phyloP scores from a whole-genome alignment of 768 basidiomycete species.

The Cyathus striatus region DNA sequence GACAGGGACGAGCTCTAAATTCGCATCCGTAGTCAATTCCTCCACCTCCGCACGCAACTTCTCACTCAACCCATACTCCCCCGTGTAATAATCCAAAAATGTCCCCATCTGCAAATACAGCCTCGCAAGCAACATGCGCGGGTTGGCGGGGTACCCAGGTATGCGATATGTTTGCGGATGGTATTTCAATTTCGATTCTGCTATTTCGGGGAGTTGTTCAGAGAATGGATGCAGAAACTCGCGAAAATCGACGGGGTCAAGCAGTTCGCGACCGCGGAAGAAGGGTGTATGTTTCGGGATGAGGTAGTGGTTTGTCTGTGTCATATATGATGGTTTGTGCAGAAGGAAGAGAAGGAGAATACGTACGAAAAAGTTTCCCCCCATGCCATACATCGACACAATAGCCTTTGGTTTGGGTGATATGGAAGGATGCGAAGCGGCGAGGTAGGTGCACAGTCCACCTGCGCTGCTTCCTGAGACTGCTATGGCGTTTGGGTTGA shows the following conservation, averaged over 20 bases:
- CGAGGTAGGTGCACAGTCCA: slow-evolving; percentile 59
- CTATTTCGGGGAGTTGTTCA: slow-evolving; percentile 12
- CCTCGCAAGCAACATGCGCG: slow-evolving; percentile 52
- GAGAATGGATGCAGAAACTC: slow-evolving; percentile 43
- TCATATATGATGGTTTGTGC: not conserved
- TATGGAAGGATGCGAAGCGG: slow-evolving; percentile 44
- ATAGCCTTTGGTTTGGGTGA: slow-evolving; percentile 49
- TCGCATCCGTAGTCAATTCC: not conserved
- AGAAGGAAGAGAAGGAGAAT: not conserved
- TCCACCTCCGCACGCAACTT: not conserved
- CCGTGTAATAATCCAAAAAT: slow-evolving; percentile 56
- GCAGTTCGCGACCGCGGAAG: slow-evolving; percentile 49
- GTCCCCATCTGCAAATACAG: slow-evolving; percentile 56
- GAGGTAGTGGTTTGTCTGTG: slow-evolving; percentile 48
- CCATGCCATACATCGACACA: slow-evolving; percentile 57
- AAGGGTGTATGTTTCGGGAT: slow-evolving; percentile 42
- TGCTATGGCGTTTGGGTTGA: slow-evolving; percentile 41
- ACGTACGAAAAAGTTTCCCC: slow-evolving; percentile 52
- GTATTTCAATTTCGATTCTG: slow-evolving; percentile 44
- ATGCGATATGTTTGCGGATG: slow-evolving; percentile 36
- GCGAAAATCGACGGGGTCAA: slow-evolving; percentile 41
- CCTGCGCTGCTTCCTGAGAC: slow-evolving; percentile 59
- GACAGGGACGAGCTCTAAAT: slow-evolving; percentile 12
- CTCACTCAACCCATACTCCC: slow-evolving; percentile 29
- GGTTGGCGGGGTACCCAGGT: slow-evolving; percentile 58